Base-by-base conservation (phyloP, 2,329 filamentous ascomycete genomes). In the Escovopsis weberi region DNA sequence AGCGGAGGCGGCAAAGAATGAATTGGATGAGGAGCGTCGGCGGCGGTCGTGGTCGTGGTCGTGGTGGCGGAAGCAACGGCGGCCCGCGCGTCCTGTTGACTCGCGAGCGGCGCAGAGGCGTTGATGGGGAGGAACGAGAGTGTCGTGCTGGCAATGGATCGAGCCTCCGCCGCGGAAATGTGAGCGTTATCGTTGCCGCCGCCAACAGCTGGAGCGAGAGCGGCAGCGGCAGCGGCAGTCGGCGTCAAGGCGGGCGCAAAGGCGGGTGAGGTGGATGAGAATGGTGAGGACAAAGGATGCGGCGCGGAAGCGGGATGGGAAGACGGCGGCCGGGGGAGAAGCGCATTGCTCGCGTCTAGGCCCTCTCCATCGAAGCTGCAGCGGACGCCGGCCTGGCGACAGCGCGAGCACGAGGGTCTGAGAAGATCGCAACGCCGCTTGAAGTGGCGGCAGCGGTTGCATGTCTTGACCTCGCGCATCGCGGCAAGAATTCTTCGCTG, bases 401-500 rank as follows among this genome's bases (percentile, higher is more conserved):
- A 61, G 35, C 59, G 55, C 7, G 57, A 55, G 45, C 59, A 61
- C 2, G 58, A 53, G 9, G 58, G 59, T 47, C 59, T 60, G 35
- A 58, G 43, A 10, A 59, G 54, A 41, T 61, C 59, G 48, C 59
- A 61, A 38, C 58, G 53, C 37, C 59, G 55, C 47, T 61, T 61
- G 48, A 59, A 59, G 39, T 59, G 56, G 40, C 59, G 58, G 44
- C 59, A 61, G 40, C 59, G 56, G 42, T 58, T 55, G 49, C 59
- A 61, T 32, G 59, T 60, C 51, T 55, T 60, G 44, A 61, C 54
- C 48, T 60, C 57, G 39, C 58, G 56, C 51, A 55, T 54, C 44
- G 53, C 18, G 18, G 23, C 18, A 12, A 37, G 12, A 23, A 23
- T 23, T 23, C 23, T 18, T 23, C 3, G 35, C 6, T 12, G 18